Base-by-base conservation (phyloP, 257 asterid species). In the Penstemon eatonii region DNA sequence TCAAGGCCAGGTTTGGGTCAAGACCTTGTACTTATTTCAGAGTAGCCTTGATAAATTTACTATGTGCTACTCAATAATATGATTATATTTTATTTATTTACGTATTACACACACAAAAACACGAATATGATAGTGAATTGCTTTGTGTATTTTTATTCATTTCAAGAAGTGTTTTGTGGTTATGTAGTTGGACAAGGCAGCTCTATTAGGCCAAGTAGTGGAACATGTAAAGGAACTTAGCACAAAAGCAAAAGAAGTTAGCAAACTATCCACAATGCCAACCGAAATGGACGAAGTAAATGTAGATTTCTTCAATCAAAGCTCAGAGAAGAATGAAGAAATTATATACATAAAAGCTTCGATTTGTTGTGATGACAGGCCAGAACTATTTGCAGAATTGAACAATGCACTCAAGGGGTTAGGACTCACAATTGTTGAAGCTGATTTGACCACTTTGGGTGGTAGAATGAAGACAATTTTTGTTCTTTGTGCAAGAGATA, bases 121-220 rank as follows among this genome's bases (percentile, higher is more conserved):
- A 42, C 8, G 5, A 42, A 42, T 2, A 7, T 7, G 8, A 42
- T 45, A 46, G 9, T 46, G 9, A 7, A 7, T 6, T 8, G 51
- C 2, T 46, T 7, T 7, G 10, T 46, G 11, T 49, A 6, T 52
- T 25, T 1, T 25, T 25, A 25, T 25, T 25, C 2, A 25, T 25
- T 25, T 25, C 2, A 25, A 25, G 33, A 25, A 25, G 2, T 25
- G 33, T 8, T 6, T 38, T 69, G 4, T 57, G 18, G 41, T 38
- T 13, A 10, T 59, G 67, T 73, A 90, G 99, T 90, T 93, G 99
- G 99, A 90, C 80, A 93, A 93, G 83, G 99, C 99, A 36, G 91
- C 94, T 39, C 78, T 93, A 49, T 45, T 93, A 68, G 87, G 85
- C 25, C 90, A 92, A 5, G 99, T 81, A 63, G 95, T 93, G 60